Percentiles rank a stretch among this genome's conserved stretches.
These are phyloP conservation scores for Lentinula sp. DNA, from an alignment of 768 basidiomycete genomes.

Conservation along the genomic window DNA sequence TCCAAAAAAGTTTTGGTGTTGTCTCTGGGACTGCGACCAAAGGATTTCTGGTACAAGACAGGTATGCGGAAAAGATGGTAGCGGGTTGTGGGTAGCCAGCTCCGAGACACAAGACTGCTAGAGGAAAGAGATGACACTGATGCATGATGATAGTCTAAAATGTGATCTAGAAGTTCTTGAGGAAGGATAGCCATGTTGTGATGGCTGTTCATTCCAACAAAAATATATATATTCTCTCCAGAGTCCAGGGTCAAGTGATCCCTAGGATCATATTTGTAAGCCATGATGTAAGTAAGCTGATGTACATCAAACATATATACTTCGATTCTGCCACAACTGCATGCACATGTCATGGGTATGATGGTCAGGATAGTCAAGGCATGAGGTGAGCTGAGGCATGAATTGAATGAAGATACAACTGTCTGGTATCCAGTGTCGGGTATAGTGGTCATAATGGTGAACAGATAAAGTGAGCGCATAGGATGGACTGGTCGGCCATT, in stretches of 20 bases:
- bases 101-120: constrained; percentile 1
- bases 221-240: neutral
- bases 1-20: neutral
- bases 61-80: constrained; percentile 6
- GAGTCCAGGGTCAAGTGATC: neutral
- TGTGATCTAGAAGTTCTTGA: constrained; percentile 1
- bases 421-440: too few relatives aligned
- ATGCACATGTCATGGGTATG: too few relatives aligned
- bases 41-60: constrained; percentile 1
- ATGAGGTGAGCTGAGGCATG: too few relatives aligned
- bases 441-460: too few relatives aligned
- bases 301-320: too few relatives aligned
- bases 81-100: constrained; percentile 3
- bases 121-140: constrained; percentile 4
- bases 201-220: neutral
- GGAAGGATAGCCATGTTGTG: neutral
- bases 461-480: too few relatives aligned
- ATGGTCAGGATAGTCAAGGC: too few relatives aligned
- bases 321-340: too few relatives aligned
- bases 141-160: constrained; percentile 2
- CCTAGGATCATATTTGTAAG: neutral
- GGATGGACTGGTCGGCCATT: too few relatives aligned
- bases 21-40: constrained; percentile 1
- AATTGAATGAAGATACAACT: too few relatives aligned
- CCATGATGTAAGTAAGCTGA: too few relatives aligned